Evolutionary conservation across 2,329 filamentous ascomycete species (phyloP).

Genomic region (Talaromyces islandicus): DNA sequence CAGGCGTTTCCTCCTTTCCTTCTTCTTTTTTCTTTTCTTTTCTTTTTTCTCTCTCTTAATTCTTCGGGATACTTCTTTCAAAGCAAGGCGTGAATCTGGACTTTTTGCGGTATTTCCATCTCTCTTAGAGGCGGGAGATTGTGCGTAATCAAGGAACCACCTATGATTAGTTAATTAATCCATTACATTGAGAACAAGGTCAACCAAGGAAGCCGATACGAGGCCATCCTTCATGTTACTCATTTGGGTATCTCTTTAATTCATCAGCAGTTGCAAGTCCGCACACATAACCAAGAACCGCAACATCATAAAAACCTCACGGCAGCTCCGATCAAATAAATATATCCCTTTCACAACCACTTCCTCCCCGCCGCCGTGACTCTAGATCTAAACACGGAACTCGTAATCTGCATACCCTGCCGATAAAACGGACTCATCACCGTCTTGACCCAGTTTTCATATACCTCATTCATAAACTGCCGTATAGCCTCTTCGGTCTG

Average conservation of each 20-base stretch:
- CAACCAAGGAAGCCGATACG: neutral
- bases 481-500: conserved; percentile 94
- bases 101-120: neutral
- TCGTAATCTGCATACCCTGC: conserved; percentile 76
- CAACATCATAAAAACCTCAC: conserved; percentile 1
- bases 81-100: neutral
- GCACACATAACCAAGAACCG: neutral
- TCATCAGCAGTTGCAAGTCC: neutral
- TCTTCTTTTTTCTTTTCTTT: neutral
- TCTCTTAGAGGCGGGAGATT: neutral
- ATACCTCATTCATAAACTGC: conserved; percentile 91
- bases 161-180: neutral
- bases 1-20: neutral
- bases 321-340: neutral
- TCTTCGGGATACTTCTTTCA: neutral
- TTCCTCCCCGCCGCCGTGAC: conserved; percentile 88
- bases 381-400: conserved; percentile 74
- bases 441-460: conserved; percentile 94
- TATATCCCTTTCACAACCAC: conserved; percentile 56
- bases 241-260: neutral
- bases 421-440: conserved; percentile 96
- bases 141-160: neutral
- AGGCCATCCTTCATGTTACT: neutral
- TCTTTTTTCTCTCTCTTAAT: neutral
- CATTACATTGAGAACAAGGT: neutral